Evolutionary conservation across 2,329 filamentous ascomycete species (phyloP).

Genomic region (Periconia digitata): DNA sequence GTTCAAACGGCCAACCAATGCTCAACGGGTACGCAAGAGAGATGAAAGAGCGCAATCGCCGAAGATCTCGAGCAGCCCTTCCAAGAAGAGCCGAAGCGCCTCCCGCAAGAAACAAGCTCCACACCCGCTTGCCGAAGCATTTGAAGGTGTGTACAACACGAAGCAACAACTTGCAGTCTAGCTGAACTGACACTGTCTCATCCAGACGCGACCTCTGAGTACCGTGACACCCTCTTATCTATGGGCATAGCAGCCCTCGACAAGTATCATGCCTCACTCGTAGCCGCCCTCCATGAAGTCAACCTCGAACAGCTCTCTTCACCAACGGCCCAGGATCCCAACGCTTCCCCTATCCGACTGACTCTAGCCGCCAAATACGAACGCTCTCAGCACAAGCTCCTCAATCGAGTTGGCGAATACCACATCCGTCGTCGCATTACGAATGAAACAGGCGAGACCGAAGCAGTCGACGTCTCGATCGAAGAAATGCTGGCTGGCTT

Average conservation of each 20-base stretch:
- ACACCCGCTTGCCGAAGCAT: constrained; percentile 29
- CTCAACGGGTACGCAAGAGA: not conserved
- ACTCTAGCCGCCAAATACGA: constrained; percentile 22
- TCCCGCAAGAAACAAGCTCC: constrained; percentile 7
- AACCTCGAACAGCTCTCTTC: constrained; percentile 7
- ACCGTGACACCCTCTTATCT: constrained; percentile 28
- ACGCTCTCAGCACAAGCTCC: constrained; percentile 17
- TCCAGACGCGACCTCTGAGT: constrained; percentile 29
- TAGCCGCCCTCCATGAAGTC: constrained; percentile 14
- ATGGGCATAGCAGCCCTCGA: constrained; percentile 22
- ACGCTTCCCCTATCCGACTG: constrained; percentile 14
- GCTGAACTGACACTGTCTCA: constrained; percentile 12
- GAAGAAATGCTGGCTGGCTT: constrained; percentile 24
- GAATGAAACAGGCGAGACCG: constrained; percentile 12
- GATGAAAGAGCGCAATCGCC: not conserved
- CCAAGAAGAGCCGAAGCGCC: constrained; percentile 4
- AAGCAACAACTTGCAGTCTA: not conserved
- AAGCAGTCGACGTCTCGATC: constrained; percentile 14
- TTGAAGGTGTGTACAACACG: constrained; percentile 24
- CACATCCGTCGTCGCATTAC: constrained; percentile 9
- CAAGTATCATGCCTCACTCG: constrained; percentile 16
- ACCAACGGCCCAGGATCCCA: constrained; percentile 4
- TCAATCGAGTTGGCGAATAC: constrained; percentile 22
- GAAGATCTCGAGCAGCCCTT: not conserved
- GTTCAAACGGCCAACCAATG: constrained; percentile 17